Evolutionary conservation across 108 stramenopile genomes (phyloP).

Genomic region (Chaetoceros tenuissimus): DNA sequence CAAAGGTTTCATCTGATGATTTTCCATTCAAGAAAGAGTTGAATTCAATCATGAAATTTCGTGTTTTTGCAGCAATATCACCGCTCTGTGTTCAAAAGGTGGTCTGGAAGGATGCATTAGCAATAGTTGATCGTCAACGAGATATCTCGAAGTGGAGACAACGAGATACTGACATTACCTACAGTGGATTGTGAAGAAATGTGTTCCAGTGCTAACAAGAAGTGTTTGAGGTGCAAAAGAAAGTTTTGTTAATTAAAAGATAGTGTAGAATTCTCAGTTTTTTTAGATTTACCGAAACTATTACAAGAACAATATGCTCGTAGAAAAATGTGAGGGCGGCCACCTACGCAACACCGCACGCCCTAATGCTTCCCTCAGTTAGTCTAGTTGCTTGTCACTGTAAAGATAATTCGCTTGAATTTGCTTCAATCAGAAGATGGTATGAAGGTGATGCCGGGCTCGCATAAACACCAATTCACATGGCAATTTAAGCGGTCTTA

Average conservation of each 20-base stretch:
- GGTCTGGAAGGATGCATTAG: slow-evolving; percentile 16
- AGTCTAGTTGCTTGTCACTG: slow-evolving; percentile 8
- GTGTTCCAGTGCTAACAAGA: background rate
- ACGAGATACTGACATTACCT: slow-evolving; percentile 71
- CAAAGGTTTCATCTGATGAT: slow-evolving; percentile 7
- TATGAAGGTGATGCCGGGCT: background rate
- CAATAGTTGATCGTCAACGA: slow-evolving; percentile 4
- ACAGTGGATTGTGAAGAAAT: slow-evolving; percentile 33
- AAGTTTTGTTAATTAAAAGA: too few relatives aligned
- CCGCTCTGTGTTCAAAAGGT: slow-evolving; percentile 70
- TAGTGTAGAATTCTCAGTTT: too few relatives aligned
- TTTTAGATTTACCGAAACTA: background rate
- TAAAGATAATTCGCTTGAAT: background rate
- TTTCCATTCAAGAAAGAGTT: slow-evolving; percentile 42
- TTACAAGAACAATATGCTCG: too few relatives aligned
- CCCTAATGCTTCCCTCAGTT: slow-evolving; percentile 28
- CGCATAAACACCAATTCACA: background rate
- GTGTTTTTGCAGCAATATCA: slow-evolving; percentile 61
- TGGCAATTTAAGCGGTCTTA: slow-evolving; percentile 53
- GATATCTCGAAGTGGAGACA: slow-evolving; percentile 38
- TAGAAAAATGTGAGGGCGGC: slow-evolving; percentile 25
- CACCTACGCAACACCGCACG: slow-evolving; percentile 65
- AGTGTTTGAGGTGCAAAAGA: background rate
- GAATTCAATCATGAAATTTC: slow-evolving; percentile 45
- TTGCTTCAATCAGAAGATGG: background rate